phyloP scores from a whole-genome alignment of 2,329 filamentous ascomycete genomes.

The Colletotrichum kahawae region DNA sequence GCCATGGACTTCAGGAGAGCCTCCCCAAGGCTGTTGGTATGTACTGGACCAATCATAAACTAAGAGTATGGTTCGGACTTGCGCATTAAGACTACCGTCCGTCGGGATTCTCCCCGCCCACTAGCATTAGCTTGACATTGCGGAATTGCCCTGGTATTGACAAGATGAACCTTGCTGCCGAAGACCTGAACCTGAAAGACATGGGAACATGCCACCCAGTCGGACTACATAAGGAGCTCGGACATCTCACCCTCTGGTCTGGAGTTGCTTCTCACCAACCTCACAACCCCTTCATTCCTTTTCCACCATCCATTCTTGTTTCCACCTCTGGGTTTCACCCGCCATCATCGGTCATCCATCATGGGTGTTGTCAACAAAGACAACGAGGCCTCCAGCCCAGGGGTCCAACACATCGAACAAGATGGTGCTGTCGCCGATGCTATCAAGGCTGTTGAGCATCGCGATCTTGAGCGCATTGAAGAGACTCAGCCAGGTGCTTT shows the following conservation, averaged over 20 bases:
- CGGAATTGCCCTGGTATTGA: neutral
- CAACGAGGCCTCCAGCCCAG: neutral
- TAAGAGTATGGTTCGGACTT: neutral
- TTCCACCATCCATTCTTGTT: neutral
- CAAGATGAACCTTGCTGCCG: neutral
- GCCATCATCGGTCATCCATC: neutral
- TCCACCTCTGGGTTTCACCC: neutral
- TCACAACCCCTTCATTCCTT: neutral
- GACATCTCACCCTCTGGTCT: neutral
- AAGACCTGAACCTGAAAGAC: neutral
- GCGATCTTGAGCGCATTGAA: slow-evolving; percentile 23
- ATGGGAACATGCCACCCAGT: neutral
- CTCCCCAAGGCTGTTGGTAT: neutral
- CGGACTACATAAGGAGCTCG: neutral
- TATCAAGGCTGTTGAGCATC: slow-evolving; percentile 1
- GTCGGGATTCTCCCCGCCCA: neutral
- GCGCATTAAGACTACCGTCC: neutral
- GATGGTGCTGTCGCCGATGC: neutral
- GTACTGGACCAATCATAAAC: neutral
- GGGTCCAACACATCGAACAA: neutral
- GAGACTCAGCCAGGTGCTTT: slow-evolving; percentile 27
- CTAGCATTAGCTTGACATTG: neutral
- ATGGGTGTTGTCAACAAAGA: neutral
- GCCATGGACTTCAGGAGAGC: neutral
- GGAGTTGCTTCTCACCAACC: neutral